Conservation (phyloP, 345 rosid genomes). For the thale cress (Arabidopsis thaliana) region TAIR10.1 NC_003075.7:7521501-7522000, state of each 20-base stretch:
- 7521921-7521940: background rate
- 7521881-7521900: background rate
- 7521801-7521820: background rate
- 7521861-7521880: background rate
- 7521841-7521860: background rate
- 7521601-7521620: conserved; percentile 74
- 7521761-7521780: background rate
- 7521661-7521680: background rate
- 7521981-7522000: conserved; percentile 41
- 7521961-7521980: background rate
- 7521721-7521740: background rate
- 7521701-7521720: background rate
- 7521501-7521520: conserved; percentile 74
- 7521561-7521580: conserved; percentile 66
- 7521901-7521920: background rate
- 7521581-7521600: conserved; percentile 56
- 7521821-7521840: background rate
- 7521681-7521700: no score
- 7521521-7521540: conserved; percentile 53
- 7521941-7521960: no score
- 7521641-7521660: background rate
- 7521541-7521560: conserved; percentile 65
- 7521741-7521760: background rate
- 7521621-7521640: conserved; percentile 74
- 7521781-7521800: background rate